Evolutionary conservation across 768 basidiomycete species (phyloP).

Genomic region (Lactarius sp.): DNA sequence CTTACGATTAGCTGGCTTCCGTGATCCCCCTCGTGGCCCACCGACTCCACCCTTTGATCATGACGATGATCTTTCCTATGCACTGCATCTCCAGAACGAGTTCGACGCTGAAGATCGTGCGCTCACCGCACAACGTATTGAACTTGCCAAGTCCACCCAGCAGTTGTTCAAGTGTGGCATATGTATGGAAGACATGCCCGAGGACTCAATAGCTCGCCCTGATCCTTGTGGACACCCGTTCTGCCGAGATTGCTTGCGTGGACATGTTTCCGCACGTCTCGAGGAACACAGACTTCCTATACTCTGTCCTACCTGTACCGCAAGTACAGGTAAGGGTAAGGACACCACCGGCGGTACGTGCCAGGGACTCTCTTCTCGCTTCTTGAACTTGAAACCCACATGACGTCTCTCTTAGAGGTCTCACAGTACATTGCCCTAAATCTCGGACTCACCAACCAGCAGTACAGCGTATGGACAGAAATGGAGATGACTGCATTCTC

Average conservation of each 20-base stretch:
- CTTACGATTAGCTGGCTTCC: neutral
- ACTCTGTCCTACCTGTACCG: no score
- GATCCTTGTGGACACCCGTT: no score
- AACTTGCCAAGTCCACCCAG: conserved; percentile 32
- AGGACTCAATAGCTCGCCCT: conserved; percentile 43
- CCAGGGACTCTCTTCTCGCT: no score
- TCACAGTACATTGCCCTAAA: conserved; percentile 40
- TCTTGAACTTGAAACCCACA: neutral
- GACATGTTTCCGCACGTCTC: no score
- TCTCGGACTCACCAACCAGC: conserved; percentile 42
- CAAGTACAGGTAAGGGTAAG: no score
- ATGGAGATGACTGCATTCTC: conserved; percentile 45
- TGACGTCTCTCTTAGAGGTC: conserved; percentile 29
- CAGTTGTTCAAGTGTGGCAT: conserved; percentile 47
- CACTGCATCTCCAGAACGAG: conserved; percentile 33
- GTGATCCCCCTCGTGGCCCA: neutral
- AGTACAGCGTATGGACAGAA: conserved; percentile 41
- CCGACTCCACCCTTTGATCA: conserved; percentile 16
- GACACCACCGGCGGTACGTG: conserved; percentile 33
- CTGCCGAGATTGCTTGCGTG: no score
- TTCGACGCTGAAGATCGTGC: conserved; percentile 40
- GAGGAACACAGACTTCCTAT: no score
- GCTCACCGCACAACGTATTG: conserved; percentile 35
- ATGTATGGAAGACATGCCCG: conserved; percentile 48
- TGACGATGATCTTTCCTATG: conserved; percentile 27